These are phyloP conservation scores for Alternaria arbusti DNA, from an alignment of 2,329 filamentous ascomycete species.

Conservation along the genomic window DNA sequence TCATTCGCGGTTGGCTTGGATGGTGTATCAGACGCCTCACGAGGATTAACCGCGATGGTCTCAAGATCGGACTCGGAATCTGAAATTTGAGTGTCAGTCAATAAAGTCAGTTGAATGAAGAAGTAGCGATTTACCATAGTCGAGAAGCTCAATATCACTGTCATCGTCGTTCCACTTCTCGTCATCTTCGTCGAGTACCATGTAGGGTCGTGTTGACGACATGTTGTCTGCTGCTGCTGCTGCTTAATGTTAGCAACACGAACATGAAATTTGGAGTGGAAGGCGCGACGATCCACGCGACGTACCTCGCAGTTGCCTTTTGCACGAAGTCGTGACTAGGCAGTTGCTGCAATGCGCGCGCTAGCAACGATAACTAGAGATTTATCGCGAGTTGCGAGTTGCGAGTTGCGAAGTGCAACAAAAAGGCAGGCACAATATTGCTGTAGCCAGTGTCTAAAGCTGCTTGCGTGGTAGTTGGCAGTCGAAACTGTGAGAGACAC, in stretches of 20 bases:
- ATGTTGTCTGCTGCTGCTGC: background rate
- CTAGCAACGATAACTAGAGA: background rate
- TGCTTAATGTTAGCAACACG: background rate
- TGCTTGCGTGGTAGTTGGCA: background rate
- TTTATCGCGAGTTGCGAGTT: background rate
- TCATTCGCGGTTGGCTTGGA: background rate
- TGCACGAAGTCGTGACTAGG: background rate
- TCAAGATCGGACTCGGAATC: background rate
- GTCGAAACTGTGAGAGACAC: background rate
- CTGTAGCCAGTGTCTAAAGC: background rate
- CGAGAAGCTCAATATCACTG: background rate
- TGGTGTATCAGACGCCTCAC: background rate
- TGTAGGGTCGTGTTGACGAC: background rate
- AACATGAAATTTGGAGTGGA: background rate
- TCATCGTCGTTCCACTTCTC: background rate
- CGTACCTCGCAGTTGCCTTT: background rate
- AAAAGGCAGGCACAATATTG: background rate
- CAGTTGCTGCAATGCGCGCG: background rate
- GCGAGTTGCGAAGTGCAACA: background rate
- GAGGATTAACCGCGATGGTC: background rate
- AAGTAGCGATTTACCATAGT: background rate
- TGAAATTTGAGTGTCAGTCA: background rate
- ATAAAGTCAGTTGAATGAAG: background rate
- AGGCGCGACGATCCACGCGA: background rate
- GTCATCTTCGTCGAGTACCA: background rate